Evolutionary conservation across 2,329 filamentous ascomycete species (phyloP).

Genomic region (Chaetomium globosum): DNA sequence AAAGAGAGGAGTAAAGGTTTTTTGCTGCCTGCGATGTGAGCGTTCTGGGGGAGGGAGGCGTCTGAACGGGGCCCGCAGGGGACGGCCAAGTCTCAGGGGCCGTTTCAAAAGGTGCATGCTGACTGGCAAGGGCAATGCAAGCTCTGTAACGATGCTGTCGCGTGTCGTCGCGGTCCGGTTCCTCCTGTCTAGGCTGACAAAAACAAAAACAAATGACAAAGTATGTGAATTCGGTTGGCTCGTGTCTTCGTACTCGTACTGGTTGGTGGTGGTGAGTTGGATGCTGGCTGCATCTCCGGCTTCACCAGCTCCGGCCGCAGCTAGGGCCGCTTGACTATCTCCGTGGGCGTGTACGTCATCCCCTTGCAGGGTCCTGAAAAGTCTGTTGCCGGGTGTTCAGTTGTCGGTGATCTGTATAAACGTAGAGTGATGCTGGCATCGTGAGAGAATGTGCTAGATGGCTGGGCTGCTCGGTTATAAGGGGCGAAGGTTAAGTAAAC

Average conservation of each 20-base stretch:
- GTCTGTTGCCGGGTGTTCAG: background rate
- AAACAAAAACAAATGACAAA: background rate
- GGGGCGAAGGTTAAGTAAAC: background rate
- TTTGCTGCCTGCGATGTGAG: background rate
- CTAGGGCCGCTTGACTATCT: background rate
- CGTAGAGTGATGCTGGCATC: background rate
- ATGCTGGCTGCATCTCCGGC: background rate
- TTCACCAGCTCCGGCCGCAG: background rate
- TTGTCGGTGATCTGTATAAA: background rate
- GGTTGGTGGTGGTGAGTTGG: background rate
- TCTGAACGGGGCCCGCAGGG: constrained; percentile 7
- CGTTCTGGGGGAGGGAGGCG: background rate
- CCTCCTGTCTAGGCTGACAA: background rate
- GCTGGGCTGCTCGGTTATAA: background rate
- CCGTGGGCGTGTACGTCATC: background rate
- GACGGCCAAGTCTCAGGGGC: constrained; percentile 10
- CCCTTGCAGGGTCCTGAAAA: background rate
- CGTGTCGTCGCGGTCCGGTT: background rate
- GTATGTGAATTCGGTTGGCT: background rate
- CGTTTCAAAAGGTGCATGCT: constrained; percentile 5
- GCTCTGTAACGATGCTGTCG: background rate
- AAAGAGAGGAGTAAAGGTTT: background rate
- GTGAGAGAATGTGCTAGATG: too few species aligned
- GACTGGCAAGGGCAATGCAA: background rate
- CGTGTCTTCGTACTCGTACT: background rate